These are phyloP conservation scores for Microbotryum scabiosae DNA, from an alignment of 1,284 basidiomycete species.

Conservation along the genomic window DNA sequence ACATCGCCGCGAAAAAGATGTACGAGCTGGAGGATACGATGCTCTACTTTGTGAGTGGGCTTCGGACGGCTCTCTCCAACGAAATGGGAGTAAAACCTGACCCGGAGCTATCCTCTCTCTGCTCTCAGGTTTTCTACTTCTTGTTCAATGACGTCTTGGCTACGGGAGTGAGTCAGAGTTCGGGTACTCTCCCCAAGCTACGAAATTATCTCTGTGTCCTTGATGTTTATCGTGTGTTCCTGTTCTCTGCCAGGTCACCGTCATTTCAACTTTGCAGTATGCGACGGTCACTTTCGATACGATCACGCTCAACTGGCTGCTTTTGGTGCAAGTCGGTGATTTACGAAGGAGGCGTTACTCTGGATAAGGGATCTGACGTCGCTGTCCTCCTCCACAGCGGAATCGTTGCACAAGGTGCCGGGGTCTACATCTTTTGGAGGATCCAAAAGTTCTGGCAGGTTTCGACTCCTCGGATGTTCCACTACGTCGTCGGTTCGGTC, in stretches of 20 bases:
- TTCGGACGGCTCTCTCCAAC: not conserved
- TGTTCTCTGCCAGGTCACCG: conserved; percentile 45
- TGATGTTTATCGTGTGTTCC: too few species aligned
- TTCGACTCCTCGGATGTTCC: conserved; percentile 26
- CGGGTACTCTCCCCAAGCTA: too few species aligned
- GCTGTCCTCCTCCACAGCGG: not conserved
- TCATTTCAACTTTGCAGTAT: conserved; percentile 65
- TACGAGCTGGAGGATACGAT: conserved; percentile 30
- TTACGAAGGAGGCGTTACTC: too few species aligned
- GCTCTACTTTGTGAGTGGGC: conserved; percentile 38
- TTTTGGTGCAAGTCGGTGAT: conserved; percentile 30
- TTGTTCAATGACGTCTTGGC: conserved; percentile 49
- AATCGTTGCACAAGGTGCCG: conserved; percentile 37
- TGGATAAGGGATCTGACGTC: too few species aligned
- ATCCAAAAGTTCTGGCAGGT: conserved; percentile 69
- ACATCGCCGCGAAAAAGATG: conserved; percentile 48
- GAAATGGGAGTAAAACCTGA: not conserved
- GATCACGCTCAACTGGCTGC: conserved; percentile 46
- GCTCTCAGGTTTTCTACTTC: not conserved
- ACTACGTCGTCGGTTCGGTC: conserved; percentile 25
- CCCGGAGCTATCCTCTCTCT: not conserved
- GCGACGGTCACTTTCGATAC: conserved; percentile 55
- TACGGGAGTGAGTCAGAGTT: conserved; percentile 44
- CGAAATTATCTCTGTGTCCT: too few species aligned
- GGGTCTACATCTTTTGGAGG: conserved; percentile 68